phyloP scores from a whole-genome alignment of 148 eudicot species.

The Rhododendron ferrugineum region DNA sequence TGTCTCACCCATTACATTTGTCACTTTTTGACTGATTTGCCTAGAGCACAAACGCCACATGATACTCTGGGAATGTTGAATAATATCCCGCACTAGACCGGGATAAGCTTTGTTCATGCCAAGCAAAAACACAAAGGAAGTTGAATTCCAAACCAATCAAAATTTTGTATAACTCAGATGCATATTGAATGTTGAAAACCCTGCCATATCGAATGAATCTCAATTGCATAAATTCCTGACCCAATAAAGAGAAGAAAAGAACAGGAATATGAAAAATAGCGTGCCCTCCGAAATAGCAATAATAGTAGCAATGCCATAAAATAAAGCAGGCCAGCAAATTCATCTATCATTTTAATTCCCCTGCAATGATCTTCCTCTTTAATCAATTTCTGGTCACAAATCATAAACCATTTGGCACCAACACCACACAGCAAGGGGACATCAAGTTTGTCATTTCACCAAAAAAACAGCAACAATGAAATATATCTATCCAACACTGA shows the following conservation, averaged over 20 bases:
- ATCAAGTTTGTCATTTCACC: constrained; percentile 16
- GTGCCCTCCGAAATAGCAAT: too few species aligned
- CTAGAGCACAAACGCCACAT: not conserved
- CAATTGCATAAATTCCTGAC: not conserved
- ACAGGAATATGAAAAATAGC: not conserved
- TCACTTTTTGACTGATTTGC: not conserved
- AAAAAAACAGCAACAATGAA: not conserved
- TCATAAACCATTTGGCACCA: constrained; percentile 6
- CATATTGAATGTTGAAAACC: not conserved
- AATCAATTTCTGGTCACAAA: constrained; percentile 2
- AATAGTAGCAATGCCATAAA: too few species aligned
- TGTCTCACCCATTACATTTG: not conserved
- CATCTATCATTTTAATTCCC: not conserved
- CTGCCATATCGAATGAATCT: not conserved
- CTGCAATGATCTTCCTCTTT: not conserved
- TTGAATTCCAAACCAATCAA: not conserved
- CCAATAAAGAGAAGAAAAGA: not conserved
- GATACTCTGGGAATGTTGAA: not conserved
- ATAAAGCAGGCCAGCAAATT: not conserved
- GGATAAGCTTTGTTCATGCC: not conserved
- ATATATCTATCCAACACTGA: constrained; percentile 16
- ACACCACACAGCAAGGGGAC: not conserved
- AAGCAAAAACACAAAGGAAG: not conserved
- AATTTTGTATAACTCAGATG: not conserved
- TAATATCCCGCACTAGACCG: too few species aligned